Evolutionary conservation across 2,329 filamentous ascomycete genomes (phyloP), one percentile per base, ranked within the genome.

Genomic region (Aspergillus brasiliensis): DNA sequence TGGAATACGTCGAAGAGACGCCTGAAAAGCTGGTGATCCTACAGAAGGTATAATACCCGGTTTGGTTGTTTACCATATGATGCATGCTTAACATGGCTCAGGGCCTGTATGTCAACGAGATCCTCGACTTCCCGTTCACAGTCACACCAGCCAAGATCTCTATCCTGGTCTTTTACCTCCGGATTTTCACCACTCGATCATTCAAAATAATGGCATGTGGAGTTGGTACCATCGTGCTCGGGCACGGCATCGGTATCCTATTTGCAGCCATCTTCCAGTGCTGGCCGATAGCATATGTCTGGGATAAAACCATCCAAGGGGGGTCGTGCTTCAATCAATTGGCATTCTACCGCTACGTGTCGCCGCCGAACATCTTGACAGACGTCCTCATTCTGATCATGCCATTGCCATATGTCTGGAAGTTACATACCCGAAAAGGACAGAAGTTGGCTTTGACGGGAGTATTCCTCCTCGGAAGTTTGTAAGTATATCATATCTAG

Each of bases 251-350:
- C 21, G 57, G 57, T 1, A 62, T 67, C 3, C 52, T 69, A 8
- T 67, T 70, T 44, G 59, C 61, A 6, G 61, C 64, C 3, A 65
- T 70, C 34, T 69, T 70, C 54, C 67, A 70, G 40, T 70, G 68
- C 46, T 61, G 57, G 19, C 67, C 67, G 5, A 44, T 70, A 19
- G 28, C 44, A 23, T 65, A 61, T 44, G 57, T 48, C 10, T 70
- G 68, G 68, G 34, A 67, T 28, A 55, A 57, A 17, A 60, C n/a
- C 4, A 48, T 62, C 15, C 8, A 10, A 7, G 56, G 40, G 0
- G 67, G 65, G 13, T 46, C 56, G 1, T 70, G 68, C 48, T 57
- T 68, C 19, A 48, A 69, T 15, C 65, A 67, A 27, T 40, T 56
- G 8, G 37, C 44, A 3, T 66, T 70, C n/a, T 67, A 67, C 31